A percentile compares a stretch with the other conserved stretches of the same genome.
Conservation (phyloP, 1,284 basidiomycete species). For the Exobasidium rhododendri region DNA sequence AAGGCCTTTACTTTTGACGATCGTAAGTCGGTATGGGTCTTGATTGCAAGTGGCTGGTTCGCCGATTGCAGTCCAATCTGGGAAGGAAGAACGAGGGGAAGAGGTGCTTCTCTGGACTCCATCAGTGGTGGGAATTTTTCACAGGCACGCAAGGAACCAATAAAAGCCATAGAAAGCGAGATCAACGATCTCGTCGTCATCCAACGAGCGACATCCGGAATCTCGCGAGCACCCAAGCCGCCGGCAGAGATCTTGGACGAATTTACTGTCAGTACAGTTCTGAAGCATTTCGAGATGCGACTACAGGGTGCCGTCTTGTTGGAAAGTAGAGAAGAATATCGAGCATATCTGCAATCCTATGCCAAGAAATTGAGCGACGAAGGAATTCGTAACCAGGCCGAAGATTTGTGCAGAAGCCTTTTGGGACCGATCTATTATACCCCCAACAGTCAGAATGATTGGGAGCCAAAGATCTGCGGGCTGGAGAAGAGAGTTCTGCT, state of each 20-base stretch:
- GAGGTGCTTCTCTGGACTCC: constrained; percentile 21
- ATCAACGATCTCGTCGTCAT: constrained; percentile 39
- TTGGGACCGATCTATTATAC: constrained; percentile 48
- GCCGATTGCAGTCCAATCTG: constrained; percentile 37
- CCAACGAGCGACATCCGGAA: constrained; percentile 15
- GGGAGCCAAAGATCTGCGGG: constrained; percentile 25
- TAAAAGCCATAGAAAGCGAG: constrained; percentile 41
- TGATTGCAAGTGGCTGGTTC: constrained; percentile 41
- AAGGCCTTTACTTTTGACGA: constrained; percentile 45
- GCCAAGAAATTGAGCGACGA: constrained; percentile 45
- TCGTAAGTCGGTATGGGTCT: constrained; percentile 33
- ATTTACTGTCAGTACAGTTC: constrained; percentile 28
- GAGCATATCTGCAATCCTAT: constrained; percentile 34
- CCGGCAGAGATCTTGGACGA: constrained; percentile 13
- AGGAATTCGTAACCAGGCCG: constrained; percentile 45
- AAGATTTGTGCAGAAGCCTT: constrained; percentile 45
- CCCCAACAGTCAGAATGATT: constrained; percentile 14
- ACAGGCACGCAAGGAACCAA: constrained; percentile 27
- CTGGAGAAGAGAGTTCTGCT: constrained; percentile 24
- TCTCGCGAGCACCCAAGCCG: neutral
- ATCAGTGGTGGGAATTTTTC: constrained; percentile 4
- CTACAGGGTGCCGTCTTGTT: constrained; percentile 45
- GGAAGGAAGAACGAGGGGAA: constrained; percentile 36
- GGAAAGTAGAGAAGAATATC: constrained; percentile 46
- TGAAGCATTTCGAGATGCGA: constrained; percentile 50